Evolutionary conservation across 2,329 filamentous ascomycete species (phyloP).

Genomic region (Nannizzia gypsea): DNA sequence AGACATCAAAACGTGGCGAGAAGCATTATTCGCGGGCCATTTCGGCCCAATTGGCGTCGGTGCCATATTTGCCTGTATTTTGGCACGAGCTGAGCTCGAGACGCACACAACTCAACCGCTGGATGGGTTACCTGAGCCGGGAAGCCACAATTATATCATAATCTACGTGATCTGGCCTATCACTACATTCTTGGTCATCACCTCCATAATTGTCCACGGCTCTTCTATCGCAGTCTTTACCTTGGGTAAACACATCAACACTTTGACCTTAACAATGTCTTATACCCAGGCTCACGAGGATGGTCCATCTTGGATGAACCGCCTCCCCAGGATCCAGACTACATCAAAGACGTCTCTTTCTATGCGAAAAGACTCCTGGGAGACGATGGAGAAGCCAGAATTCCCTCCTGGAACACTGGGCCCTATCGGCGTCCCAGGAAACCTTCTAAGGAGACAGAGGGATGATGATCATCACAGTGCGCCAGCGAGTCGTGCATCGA

Average conservation of each 20-base stretch:
- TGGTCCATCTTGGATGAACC: conserved; percentile 87
- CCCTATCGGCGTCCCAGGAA: conserved; percentile 58
- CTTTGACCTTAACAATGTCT: conserved; percentile 84
- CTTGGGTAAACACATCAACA: conserved; percentile 95
- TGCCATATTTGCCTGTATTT: conserved; percentile 86
- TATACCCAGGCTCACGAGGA: conserved; percentile 86
- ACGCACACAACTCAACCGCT: conserved; percentile 63
- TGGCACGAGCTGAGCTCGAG: conserved; percentile 86
- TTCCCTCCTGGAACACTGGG: conserved; percentile 60
- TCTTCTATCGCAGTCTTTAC: conserved; percentile 98
- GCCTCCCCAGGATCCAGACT: conserved; percentile 70
- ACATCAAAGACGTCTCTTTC: conserved; percentile 73
- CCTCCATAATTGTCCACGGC: conserved; percentile 89
- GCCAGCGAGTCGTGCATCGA: conserved; percentile 44
- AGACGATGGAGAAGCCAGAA: conserved; percentile 45
- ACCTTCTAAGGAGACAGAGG: conserved; percentile 67
- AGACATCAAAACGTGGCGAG: conserved; percentile 95
- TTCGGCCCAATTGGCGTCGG: conserved; percentile 97
- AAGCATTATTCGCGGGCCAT: conserved; percentile 90
- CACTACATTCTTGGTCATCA: conserved; percentile 82
- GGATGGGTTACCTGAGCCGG: conserved; percentile 42
- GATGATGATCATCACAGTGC: conserved; percentile 58
- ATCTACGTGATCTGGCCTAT: conserved; percentile 92
- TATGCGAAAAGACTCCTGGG: conserved; percentile 54
- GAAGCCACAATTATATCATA: conserved; percentile 54